Conservation (phyloP, 768 basidiomycete genomes). For the Tulasnella sp. region DNA sequence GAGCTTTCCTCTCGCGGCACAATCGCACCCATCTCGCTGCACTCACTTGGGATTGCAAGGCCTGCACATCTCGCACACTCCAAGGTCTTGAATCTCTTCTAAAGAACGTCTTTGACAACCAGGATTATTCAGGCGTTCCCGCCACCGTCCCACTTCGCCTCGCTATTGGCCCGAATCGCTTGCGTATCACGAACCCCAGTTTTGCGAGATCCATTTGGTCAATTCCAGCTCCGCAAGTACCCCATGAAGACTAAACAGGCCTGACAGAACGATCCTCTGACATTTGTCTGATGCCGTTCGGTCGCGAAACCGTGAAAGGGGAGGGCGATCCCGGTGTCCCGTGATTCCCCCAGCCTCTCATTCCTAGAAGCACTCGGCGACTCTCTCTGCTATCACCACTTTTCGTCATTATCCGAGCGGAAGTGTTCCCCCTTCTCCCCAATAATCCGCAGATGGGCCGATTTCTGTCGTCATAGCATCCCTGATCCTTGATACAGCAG, state of each 20-base stretch:
- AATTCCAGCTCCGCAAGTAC: neutral
- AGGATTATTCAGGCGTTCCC: neutral
- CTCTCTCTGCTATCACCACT: neutral
- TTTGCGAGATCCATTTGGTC: neutral
- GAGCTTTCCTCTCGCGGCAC: neutral
- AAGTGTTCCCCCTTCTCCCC: neutral
- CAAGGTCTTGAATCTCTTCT: neutral
- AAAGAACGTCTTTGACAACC: neutral
- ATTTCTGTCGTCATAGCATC: neutral
- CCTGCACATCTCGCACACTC: neutral
- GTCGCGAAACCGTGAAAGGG: neutral
- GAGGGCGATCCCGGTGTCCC: neutral
- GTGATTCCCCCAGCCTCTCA: neutral
- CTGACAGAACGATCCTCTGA: neutral
- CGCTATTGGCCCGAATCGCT: neutral
- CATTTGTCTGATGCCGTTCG: neutral
- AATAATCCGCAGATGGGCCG: neutral
- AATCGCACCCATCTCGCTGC: neutral
- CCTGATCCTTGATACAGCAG: neutral
- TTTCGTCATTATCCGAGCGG: neutral
- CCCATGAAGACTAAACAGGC: neutral
- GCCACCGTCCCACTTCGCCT: neutral
- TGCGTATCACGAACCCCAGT: neutral
- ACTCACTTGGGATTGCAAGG: neutral
- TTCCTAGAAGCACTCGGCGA: neutral